Percentiles rank a stretch among this genome's conserved stretches.
These are phyloP conservation scores for Coprinopsis strossmayeri DNA, from an alignment of 768 basidiomycete genomes.

Conservation along the genomic window DNA sequence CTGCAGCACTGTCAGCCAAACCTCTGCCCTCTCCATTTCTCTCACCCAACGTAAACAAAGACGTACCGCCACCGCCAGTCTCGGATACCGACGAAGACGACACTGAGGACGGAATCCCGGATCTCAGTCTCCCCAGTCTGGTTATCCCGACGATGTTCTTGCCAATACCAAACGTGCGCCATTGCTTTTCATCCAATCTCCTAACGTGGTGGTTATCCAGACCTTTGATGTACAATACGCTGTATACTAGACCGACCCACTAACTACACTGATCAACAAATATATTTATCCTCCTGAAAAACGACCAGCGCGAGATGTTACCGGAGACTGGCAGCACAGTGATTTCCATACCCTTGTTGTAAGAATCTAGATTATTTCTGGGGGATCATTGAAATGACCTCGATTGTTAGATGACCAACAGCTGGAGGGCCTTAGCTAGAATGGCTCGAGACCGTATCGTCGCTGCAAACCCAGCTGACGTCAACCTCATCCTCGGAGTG, in stretches of 20 bases:
- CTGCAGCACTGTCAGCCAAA: constrained; percentile 9
- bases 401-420: constrained; percentile 69
- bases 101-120: constrained; percentile 44
- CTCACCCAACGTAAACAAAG: constrained; percentile 44
- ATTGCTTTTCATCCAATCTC: constrained; percentile 36
- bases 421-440: constrained; percentile 77
- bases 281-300: constrained; percentile 73
- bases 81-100: constrained; percentile 9
- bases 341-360: constrained; percentile 81
- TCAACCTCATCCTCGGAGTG: constrained; percentile 60
- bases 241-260: constrained; percentile 70
- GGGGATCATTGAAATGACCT: neutral
- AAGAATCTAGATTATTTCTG: constrained; percentile 25
- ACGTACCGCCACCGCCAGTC: constrained; percentile 43
- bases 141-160: constrained; percentile 75
- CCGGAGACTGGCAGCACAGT: constrained; percentile 64
- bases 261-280: constrained; percentile 77
- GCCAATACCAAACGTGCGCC: constrained; percentile 85
- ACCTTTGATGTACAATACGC: constrained; percentile 37
- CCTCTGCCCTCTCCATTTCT: constrained; percentile 12
- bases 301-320: constrained; percentile 65
- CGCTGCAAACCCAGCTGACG: constrained; percentile 60
- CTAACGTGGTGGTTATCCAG: constrained; percentile 59
- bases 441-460: constrained; percentile 81
- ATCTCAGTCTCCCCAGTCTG: constrained; percentile 63